Percentiles rank a stretch among this genome's conserved stretches.
Conservation (phyloP, 805 yeast genomes). For the Metschnikowia arizonensis region DNA sequence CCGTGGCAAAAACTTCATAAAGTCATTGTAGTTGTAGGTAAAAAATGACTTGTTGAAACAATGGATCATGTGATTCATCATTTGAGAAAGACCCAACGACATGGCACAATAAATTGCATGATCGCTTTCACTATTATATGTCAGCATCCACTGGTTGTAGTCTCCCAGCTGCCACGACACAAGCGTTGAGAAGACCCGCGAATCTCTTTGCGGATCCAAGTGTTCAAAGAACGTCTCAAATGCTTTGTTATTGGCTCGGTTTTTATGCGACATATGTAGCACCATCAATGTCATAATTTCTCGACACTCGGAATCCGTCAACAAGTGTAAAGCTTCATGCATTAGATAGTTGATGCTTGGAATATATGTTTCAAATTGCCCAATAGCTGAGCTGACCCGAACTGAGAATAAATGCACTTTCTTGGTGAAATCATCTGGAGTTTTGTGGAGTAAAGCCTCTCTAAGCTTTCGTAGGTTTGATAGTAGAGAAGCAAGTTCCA, state of each 20-base stretch:
- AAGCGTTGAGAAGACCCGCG: slow-evolving; percentile 17
- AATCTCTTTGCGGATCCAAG: slow-evolving; percentile 17
- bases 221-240: slow-evolving; percentile 27
- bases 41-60: slow-evolving; percentile 33
- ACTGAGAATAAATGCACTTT: slow-evolving; percentile 48
- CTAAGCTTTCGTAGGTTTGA: slow-evolving; percentile 45
- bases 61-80: slow-evolving; percentile 29
- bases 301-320: slow-evolving; percentile 29
- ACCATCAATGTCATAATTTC: slow-evolving; percentile 42
- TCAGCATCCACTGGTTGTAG: slow-evolving; percentile 27
- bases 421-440: slow-evolving; percentile 37
- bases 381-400: slow-evolving; percentile 41
- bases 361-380: slow-evolving; percentile 51
- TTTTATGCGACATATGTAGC: slow-evolving; percentile 45
- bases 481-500: slow-evolving; percentile 17
- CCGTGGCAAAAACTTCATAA: slow-evolving; percentile 30
- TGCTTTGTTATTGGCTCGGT: slow-evolving; percentile 29
- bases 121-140: slow-evolving; percentile 32
- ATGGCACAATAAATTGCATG: slow-evolving; percentile 33
- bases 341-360: slow-evolving; percentile 49
- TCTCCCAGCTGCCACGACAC: slow-evolving; percentile 30
- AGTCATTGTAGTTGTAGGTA: slow-evolving; percentile 26
- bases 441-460: slow-evolving; percentile 46
- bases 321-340: slow-evolving; percentile 18
- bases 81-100: slow-evolving; percentile 38